phyloP scores from a whole-genome alignment of 179 eudicot species.

The Vitellaria paradoxa region DNA sequence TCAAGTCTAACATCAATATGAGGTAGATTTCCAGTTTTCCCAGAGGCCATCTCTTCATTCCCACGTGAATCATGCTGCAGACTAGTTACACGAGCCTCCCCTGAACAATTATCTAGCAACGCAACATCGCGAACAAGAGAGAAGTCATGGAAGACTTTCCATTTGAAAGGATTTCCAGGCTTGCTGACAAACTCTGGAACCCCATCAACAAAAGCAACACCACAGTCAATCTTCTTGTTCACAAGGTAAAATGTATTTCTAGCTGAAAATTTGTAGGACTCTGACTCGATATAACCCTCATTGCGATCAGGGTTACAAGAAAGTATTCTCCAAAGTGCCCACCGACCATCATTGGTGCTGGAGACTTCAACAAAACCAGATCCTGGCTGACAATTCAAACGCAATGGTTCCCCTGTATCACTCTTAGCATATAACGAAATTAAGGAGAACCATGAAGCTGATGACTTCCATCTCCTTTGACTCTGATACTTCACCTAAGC shows the following conservation, averaged over 20 bases:
- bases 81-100: constrained; percentile 23
- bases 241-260: constrained; percentile 70
- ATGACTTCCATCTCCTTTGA: constrained; percentile 65
- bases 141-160: constrained; percentile 58
- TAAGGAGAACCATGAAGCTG: constrained; percentile 65
- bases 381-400: constrained; percentile 50
- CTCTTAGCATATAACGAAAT: constrained; percentile 76
- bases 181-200: constrained; percentile 81
- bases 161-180: constrained; percentile 90
- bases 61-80: constrained; percentile 16
- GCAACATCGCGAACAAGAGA: constrained; percentile 33
- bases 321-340: constrained; percentile 71
- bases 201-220: constrained; percentile 76
- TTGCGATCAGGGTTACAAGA: constrained; percentile 47
- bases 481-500: constrained; percentile 79
- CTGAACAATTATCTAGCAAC: constrained; percentile 23
- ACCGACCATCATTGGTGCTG: constrained; percentile 43
- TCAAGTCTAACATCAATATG: constrained; percentile 53
- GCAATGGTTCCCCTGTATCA: constrained; percentile 75
- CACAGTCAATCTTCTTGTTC: constrained; percentile 73
- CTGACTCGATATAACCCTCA: constrained; percentile 58
- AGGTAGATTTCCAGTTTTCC: constrained; percentile 28
- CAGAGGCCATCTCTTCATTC: constrained; percentile 16
- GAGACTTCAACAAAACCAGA: constrained; percentile 90
- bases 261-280: constrained; percentile 39